Conservation (phyloP, 495 filamentous ascomycete species). For the Trichocladium antarcticum region DNA sequence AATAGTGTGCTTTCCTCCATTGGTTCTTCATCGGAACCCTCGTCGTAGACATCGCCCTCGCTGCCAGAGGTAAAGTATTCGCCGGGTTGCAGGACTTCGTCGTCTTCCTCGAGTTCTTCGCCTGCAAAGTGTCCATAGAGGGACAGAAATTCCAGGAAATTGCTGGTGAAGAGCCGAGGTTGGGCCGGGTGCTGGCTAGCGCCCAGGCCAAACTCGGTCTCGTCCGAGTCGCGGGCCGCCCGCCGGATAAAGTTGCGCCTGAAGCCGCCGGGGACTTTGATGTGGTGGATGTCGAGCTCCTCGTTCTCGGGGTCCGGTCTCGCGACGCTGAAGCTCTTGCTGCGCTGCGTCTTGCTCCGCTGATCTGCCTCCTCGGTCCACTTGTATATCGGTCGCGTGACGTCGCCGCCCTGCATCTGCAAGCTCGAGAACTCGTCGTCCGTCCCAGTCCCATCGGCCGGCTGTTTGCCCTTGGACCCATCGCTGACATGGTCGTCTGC, state of each 20-base stretch:
- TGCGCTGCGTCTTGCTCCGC: slow-evolving; percentile 51
- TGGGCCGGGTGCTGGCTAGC: slow-evolving; percentile 27
- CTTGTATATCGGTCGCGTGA: slow-evolving; percentile 85
- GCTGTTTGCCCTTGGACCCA: slow-evolving; percentile 40
- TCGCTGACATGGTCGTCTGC: slow-evolving; percentile 33
- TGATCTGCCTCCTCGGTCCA: slow-evolving; percentile 77
- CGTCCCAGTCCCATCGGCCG: slow-evolving; percentile 32
- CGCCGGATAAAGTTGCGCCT: slow-evolving; percentile 75
- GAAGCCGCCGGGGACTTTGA: slow-evolving; percentile 88
- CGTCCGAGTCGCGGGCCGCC: slow-evolving; percentile 46
- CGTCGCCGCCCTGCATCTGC: slow-evolving; percentile 82
- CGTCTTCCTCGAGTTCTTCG: slow-evolving; percentile 90
- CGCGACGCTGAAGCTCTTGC: slow-evolving; percentile 71
- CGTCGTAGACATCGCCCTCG: slow-evolving; percentile 41
- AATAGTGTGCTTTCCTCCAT: slow-evolving; percentile 77
- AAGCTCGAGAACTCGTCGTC: slow-evolving; percentile 78
- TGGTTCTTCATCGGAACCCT: slow-evolving; percentile 51
- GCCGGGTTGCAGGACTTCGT: slow-evolving; percentile 71
- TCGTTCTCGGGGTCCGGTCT: slow-evolving; percentile 69
- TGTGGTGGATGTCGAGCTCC: slow-evolving; percentile 68
- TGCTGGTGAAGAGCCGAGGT: slow-evolving; percentile 67
- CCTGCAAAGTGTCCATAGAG: slow-evolving; percentile 96
- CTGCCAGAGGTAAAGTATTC: slow-evolving; percentile 72
- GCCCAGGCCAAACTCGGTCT: slow-evolving; percentile 33
- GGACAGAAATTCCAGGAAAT: slow-evolving; percentile 89